A percentile compares a stretch with the other conserved stretches of the same genome.
Evolutionary conservation across 179 eudicot species (phyloP).

Genomic region (Actinidia polygama): DNA sequence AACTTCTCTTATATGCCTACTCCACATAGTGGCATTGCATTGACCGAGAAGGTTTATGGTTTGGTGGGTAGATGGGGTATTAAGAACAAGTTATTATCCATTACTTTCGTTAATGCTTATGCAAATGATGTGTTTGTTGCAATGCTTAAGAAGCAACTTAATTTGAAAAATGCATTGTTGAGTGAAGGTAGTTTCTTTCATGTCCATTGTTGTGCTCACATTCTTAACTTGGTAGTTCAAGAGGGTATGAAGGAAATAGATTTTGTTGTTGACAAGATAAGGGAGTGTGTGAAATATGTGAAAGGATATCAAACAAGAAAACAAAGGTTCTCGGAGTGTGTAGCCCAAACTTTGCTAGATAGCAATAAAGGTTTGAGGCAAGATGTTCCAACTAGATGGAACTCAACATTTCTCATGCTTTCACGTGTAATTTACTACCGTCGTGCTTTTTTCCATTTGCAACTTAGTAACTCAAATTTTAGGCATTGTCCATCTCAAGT

Average conservation of each 20-base stretch:
- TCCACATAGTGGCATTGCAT: conserved; percentile 19
- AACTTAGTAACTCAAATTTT: neutral
- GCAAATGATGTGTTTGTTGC: conserved; percentile 12
- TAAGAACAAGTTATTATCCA: neutral
- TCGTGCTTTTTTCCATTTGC: neutral
- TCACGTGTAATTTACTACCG: neutral
- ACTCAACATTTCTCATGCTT: neutral
- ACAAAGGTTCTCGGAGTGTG: neutral
- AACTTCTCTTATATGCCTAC: conserved; percentile 20
- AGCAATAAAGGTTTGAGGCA: neutral
- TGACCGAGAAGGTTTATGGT: neutral
- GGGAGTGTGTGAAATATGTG: conserved; percentile 24
- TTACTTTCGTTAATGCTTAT: conserved; percentile 25
- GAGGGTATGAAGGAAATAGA: conserved; percentile 11
- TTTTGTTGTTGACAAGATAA: neutral
- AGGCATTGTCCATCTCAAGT: neutral
- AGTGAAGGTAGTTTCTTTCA: conserved; percentile 6
- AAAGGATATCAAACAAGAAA: conserved; percentile 26
- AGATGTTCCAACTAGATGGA: conserved; percentile 9
- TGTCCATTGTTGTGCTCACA: conserved; percentile 18
- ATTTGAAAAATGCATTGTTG: neutral
- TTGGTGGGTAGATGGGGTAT: conserved; percentile 18
- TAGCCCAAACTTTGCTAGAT: neutral
- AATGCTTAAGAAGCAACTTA: neutral
- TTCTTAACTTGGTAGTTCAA: conserved; percentile 8